Percentiles rank a stretch among this genome's conserved stretches.
These are phyloP conservation scores for Umbelopsis sp. DNA, from an alignment of 192 early-diverging fungal genomes.

Conservation along the genomic window DNA sequence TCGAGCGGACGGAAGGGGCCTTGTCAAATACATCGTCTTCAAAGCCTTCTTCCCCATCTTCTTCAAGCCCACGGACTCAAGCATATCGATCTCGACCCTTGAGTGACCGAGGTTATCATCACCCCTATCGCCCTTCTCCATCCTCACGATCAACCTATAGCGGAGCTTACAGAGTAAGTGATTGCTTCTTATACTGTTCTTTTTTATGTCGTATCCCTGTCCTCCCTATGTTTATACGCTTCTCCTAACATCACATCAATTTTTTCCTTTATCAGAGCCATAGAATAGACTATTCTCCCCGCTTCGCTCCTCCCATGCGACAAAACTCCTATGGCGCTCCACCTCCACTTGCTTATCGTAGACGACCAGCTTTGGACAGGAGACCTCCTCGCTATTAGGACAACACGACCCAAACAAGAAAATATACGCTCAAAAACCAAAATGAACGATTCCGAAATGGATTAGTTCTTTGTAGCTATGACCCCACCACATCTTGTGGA, in stretches of 20 bases:
- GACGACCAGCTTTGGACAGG: slow-evolving; percentile 1
- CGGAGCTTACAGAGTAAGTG: slow-evolving; percentile 3
- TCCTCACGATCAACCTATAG: background rate
- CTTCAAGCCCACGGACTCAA: background rate
- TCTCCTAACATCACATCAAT: background rate
- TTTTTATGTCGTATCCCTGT: background rate
- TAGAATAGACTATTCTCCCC: slow-evolving; percentile 4
- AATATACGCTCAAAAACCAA: too few relatives aligned
- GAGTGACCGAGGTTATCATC: slow-evolving; percentile 20
- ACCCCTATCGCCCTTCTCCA: background rate
- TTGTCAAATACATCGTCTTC: background rate
- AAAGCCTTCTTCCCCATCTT: background rate
- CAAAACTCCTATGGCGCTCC: slow-evolving; percentile 6
- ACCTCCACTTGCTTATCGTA: background rate
- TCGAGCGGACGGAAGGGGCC: background rate
- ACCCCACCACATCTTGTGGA: background rate
- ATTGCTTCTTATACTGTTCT: too few relatives aligned
- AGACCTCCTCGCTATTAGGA: slow-evolving; percentile 4
- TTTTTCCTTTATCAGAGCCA: background rate
- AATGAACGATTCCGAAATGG: too few relatives aligned
- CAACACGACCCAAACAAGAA: too few relatives aligned
- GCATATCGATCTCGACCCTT: slow-evolving; percentile 12
- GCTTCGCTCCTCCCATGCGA: slow-evolving; percentile 11
- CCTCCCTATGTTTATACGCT: background rate
- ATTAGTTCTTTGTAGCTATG: too few relatives aligned